Evolutionary conservation across 768 basidiomycete genomes (phyloP).

Genomic region (Panaeolus papilionaceus): DNA sequence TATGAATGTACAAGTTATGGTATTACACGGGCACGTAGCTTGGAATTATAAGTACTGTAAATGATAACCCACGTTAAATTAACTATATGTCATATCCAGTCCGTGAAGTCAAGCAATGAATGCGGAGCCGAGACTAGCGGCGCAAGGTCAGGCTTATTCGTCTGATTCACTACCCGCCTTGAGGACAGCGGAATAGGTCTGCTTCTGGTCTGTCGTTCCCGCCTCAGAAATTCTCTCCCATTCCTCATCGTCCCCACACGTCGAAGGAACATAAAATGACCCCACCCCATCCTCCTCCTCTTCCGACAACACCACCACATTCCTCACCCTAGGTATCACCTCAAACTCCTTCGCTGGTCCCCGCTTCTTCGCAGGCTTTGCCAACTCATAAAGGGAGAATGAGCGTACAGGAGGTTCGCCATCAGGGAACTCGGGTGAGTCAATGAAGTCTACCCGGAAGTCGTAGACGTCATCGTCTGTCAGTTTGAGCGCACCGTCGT

Average conservation of each 20-base stretch:
- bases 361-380: constrained; percentile 1
- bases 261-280: constrained; percentile 2
- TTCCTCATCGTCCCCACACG: not conserved
- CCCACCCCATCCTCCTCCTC: not conserved
- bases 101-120: no score
- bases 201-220: not conserved
- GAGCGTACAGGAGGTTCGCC: constrained; percentile 1
- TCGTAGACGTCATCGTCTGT: constrained; percentile 29
- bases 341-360: constrained; percentile 1
- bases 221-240: constrained; percentile 4
- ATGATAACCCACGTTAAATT: no score
- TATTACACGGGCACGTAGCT: no score
- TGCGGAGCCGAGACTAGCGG: no score
- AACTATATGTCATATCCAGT: no score
- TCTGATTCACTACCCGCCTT: not conserved
- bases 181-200: not conserved
- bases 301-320: not conserved
- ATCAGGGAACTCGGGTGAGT: constrained; percentile 7
- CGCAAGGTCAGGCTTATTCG: not conserved
- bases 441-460: constrained; percentile 25
- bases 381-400: constrained; percentile 1
- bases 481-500: constrained; percentile 27
- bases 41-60: no score
- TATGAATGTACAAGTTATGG: no score
- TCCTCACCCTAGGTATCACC: constrained; percentile 3